Evolutionary conservation across 805 yeast species (phyloP).

Genomic region (Kuraishia cidri): DNA sequence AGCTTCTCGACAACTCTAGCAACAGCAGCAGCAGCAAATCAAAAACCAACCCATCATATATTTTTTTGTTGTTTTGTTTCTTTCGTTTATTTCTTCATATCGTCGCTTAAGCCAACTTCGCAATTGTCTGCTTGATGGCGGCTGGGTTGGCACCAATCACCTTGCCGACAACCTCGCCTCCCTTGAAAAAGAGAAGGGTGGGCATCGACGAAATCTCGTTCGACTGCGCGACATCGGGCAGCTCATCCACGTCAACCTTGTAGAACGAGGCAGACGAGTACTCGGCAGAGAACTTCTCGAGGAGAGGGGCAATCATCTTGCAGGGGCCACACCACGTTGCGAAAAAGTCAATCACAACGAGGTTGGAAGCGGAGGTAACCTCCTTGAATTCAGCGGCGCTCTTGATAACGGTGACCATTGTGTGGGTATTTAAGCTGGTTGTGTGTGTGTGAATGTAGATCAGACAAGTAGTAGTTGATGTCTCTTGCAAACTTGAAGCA

Average conservation of each 20-base stretch:
- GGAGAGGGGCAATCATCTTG: slow-evolving; percentile 91
- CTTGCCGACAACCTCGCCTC: slow-evolving; percentile 69
- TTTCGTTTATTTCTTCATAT: too few relatives aligned
- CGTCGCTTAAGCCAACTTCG: slow-evolving; percentile 15
- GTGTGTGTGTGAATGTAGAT: too few relatives aligned
- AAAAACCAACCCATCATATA: background rate
- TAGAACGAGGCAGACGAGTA: slow-evolving; percentile 65
- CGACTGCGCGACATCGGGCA: slow-evolving; percentile 66
- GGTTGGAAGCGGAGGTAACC: slow-evolving; percentile 52
- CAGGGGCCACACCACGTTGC: slow-evolving; percentile 99
- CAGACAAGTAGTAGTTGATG: too few relatives aligned
- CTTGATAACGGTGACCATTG: slow-evolving; percentile 46
- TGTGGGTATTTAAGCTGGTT: slow-evolving; percentile 1
- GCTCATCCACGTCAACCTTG: slow-evolving; percentile 89
- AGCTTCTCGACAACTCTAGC: background rate
- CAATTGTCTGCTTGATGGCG: slow-evolving; percentile 58
- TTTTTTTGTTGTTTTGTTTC: background rate
- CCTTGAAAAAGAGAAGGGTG: slow-evolving; percentile 66
- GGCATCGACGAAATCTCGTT: slow-evolving; percentile 52
- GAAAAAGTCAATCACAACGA: slow-evolving; percentile 90
- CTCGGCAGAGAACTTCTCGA: slow-evolving; percentile 70
- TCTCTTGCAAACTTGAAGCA: too few relatives aligned
- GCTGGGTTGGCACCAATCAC: slow-evolving; percentile 89
- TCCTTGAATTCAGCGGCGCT: slow-evolving; percentile 51
- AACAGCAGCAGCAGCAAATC: background rate